Evolutionary conservation across 2,329 filamentous ascomycete species (phyloP).

Genomic region (Cryphonectria naterciae): DNA sequence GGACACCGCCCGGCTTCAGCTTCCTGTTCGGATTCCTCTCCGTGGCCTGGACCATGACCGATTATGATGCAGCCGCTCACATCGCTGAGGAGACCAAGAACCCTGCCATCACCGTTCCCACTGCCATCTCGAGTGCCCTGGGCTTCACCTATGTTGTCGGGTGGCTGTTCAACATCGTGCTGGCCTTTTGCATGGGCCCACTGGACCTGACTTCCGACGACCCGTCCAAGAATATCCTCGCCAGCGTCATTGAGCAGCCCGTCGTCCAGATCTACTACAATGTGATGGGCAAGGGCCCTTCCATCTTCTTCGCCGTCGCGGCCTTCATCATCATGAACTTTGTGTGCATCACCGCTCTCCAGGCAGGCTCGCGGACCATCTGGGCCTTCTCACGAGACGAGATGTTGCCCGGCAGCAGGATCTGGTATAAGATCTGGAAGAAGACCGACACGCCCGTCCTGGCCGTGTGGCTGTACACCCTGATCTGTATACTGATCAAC

Average conservation of each 20-base stretch:
- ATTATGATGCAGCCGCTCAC: conserved; percentile 31
- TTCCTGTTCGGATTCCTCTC: conserved; percentile 60
- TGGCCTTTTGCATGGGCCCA: conserved; percentile 59
- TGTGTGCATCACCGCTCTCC: conserved; percentile 61
- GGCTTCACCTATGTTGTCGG: conserved; percentile 59
- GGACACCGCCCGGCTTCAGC: conserved; percentile 55
- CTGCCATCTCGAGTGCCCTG: conserved; percentile 59
- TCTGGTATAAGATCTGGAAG: conserved; percentile 55
- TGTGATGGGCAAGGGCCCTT: conserved; percentile 55
- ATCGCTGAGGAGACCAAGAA: conserved; percentile 53
- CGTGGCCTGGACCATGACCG: conserved; percentile 52
- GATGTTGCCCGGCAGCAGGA: conserved; percentile 49
- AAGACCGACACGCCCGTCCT: conserved; percentile 55
- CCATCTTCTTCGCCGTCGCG: conserved; percentile 59
- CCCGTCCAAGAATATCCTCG: conserved; percentile 46
- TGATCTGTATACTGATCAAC: conserved; percentile 61
- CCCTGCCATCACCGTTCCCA: conserved; percentile 46
- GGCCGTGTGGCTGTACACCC: conserved; percentile 59
- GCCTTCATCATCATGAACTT: conserved; percentile 63
- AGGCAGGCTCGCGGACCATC: conserved; percentile 56
- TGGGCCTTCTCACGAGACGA: conserved; percentile 60
- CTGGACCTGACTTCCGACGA: conserved; percentile 36
- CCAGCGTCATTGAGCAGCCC: conserved; percentile 52
- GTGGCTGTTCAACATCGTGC: conserved; percentile 62
- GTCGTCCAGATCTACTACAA: conserved; percentile 62